Conservation (phyloP, 176 grass and related monocot genomes). For the Dendrocalamus sinicus region DNA sequence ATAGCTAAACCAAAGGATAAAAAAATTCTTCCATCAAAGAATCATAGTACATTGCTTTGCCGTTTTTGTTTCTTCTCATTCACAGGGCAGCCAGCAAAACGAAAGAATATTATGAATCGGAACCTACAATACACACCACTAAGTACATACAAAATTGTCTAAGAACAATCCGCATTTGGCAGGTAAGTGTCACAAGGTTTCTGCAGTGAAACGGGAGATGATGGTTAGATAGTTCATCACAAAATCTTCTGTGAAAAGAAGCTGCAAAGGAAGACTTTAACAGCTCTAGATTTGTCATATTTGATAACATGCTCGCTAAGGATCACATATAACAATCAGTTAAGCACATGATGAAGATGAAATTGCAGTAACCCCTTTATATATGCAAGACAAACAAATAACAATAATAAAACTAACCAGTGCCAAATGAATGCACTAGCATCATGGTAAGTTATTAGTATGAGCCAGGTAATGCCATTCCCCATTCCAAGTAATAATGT, state of each 20-base stretch:
- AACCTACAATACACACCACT: constrained; percentile 30
- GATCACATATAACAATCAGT: neutral
- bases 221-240: constrained; percentile 24
- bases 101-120: constrained; percentile 48
- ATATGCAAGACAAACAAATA: neutral
- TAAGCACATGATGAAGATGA: neutral
- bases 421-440: neutral
- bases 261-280: neutral
- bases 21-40: constrained; percentile 30
- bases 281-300: neutral
- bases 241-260: neutral
- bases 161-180: constrained; percentile 14
- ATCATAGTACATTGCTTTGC: constrained; percentile 26
- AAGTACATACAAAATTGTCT: constrained; percentile 48
- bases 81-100: neutral
- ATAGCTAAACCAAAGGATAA: constrained; percentile 17
- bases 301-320: neutral
- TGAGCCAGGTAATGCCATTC: neutral
- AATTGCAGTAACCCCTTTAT: neutral
- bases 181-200: constrained; percentile 14
- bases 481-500: neutral
- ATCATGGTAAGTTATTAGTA: neutral
- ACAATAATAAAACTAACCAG: neutral
- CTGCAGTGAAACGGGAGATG: constrained; percentile 31
- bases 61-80: constrained; percentile 24